Conservation (phyloP, 371 early-diverging fungal genomes). For the Nematocida minor region DNA sequence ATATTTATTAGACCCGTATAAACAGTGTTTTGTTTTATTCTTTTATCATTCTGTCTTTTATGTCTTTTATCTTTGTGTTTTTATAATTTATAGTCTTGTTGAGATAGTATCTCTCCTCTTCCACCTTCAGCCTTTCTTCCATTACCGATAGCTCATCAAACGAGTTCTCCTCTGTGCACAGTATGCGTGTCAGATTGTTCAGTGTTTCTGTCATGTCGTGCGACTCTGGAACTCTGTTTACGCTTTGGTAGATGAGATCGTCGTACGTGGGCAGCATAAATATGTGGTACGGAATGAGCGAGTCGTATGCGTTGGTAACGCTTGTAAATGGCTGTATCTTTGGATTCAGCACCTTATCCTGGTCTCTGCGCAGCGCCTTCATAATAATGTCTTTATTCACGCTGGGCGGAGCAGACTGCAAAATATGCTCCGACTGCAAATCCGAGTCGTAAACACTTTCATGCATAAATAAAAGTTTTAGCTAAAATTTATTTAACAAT, state of each 20-base stretch:
- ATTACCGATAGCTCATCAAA: slow-evolving; percentile 34
- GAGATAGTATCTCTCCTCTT: slow-evolving; percentile 50
- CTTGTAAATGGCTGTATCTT: slow-evolving; percentile 55
- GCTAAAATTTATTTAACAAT: slow-evolving; percentile 39
- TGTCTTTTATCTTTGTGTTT: slow-evolving; percentile 49
- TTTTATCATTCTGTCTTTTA: slow-evolving; percentile 36
- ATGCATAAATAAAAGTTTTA: slow-evolving; percentile 45
- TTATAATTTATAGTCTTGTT: slow-evolving; percentile 40
- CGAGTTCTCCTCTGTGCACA: slow-evolving; percentile 20
- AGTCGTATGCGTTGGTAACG: slow-evolving; percentile 61
- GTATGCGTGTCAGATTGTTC: neutral
- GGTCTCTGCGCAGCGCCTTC: slow-evolving; percentile 57
- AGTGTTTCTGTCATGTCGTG: slow-evolving; percentile 14
- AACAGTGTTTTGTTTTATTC: no score
- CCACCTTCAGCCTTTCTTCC: slow-evolving; percentile 49
- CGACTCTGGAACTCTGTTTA: neutral
- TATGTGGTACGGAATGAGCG: slow-evolving; percentile 62
- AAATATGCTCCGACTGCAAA: neutral
- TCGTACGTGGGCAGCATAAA: slow-evolving; percentile 55
- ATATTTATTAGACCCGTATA: no score
- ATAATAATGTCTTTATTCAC: slow-evolving; percentile 55
- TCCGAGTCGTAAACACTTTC: neutral
- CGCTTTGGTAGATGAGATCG: slow-evolving; percentile 55
- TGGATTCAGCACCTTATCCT: slow-evolving; percentile 56
- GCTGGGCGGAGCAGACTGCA: neutral